Base-by-base conservation (phyloP, 768 basidiomycete species). In the Pholiota molesta region DNA sequence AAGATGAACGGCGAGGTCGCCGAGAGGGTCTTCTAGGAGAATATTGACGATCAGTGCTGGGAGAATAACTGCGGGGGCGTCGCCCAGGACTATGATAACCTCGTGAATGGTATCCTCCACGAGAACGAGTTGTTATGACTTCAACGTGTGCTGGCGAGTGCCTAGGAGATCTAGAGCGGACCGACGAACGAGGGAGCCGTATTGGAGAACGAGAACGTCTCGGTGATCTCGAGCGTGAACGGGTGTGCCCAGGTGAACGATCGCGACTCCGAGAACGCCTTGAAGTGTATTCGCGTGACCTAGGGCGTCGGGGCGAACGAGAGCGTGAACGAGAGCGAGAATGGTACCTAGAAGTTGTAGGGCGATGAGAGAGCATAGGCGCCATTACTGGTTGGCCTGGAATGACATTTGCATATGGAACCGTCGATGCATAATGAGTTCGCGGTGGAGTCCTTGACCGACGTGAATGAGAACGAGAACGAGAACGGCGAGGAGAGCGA, bases 401-500 rank as follows among this genome's bases (percentile, higher is more conserved):
- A 51, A 64, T 47, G 23, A 59, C 52, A 49, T n/a, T 52, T 21
- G 49, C 9, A 33, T 37, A 10, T 4, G 52, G 60, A 31, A 39
- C 52, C 21, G 59, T 60, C n/a, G 60, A 44, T 44, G 39, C 31
- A 61, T 63, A 61, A 3, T 57, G 55, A 55, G 60, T 42, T 3
- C 56, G 65, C 11, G 56, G 57, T 17, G 62, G 56, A 14, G 69
- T 37, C 6, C 61, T 44, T 11, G 61, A 60, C 17, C 60, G 60
- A 57, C 57, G 37, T 56, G 57, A 68, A 51, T 71, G 69, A 45
- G 70, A 64, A 44, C 69, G 77, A 16, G 72, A 68, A 52, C 59
- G 67, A 63, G 62, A 62, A 55, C 63, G 67, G 10, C 57, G 60
- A 63, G 67, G 47, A 52, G 52, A 45, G 26, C 39, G 39, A 13